Evolutionary conservation across 2,329 filamentous ascomycete species (phyloP), one percentile per base, ranked within the genome.

Genomic region (Xylaria sp.): DNA sequence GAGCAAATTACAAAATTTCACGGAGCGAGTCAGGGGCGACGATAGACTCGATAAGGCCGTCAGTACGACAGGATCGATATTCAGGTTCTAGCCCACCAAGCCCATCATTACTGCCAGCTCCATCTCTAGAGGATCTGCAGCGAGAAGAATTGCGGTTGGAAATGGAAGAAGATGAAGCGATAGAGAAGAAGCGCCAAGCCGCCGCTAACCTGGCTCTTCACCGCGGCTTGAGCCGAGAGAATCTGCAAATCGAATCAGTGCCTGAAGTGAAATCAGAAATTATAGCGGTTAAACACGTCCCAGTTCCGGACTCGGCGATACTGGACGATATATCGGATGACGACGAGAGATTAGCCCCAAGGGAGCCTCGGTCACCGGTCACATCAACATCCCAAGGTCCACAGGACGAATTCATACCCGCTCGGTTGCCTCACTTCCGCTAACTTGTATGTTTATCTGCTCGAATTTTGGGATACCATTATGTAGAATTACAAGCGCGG

Each of bases 1-100:
- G 82, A 32, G 82, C 79, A 10, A 74, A 73, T 60, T 73, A 80
- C 69, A 63, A 74, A 65, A 74, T 82, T 36, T 84, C 85, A 8
- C 82, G 87, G 64, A 89, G 86, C 10, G 81, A 86, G 0, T 90
- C 88, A n/a, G 81, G 86, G 65, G 87, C 85, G n/a, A 89, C 86
- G 1, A 78, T 89, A n/a, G 80, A 81, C 8, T 87, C 86, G 3
- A 75, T 61, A 23, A 73, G 74, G 30, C 74, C 72, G 30, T 79
- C 70, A 55, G 70, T 76, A 56, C 72, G 70, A 50, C 70, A 58
- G 30, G 70, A 69, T 12, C 70, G 70, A 15, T 69, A 67, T 56
- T 76, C 72, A 59, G 75, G 68, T 30, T 77, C 75, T 28, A 63
- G 79, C n/a, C 76, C 77, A 4, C 72, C 73, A 10, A 80, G 79